Evolutionary conservation across 345 rosid genomes (phyloP).

Genomic region (Arabis hirsuta): DNA sequence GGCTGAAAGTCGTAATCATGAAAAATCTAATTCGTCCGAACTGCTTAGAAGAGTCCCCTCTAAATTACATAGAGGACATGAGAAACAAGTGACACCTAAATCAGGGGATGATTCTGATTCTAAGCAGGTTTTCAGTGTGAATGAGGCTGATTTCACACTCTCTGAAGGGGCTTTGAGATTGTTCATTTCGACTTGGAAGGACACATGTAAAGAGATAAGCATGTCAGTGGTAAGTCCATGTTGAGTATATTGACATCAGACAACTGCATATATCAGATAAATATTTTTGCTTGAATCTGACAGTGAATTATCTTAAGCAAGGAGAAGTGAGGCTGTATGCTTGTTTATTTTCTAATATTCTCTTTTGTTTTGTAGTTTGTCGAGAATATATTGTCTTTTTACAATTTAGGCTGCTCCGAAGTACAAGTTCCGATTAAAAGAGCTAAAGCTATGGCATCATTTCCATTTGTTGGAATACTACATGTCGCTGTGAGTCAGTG

Average conservation of each 20-base stretch:
- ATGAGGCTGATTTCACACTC: slow-evolving; percentile 58
- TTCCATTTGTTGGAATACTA: slow-evolving; percentile 67
- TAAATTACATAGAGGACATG: slow-evolving; percentile 49
- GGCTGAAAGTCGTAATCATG: slow-evolving; percentile 41
- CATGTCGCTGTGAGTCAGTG: slow-evolving; percentile 77
- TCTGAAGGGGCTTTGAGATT: slow-evolving; percentile 50
- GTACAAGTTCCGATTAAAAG: slow-evolving; percentile 29
- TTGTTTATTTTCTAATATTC: slow-evolving; percentile 26
- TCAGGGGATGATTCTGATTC: slow-evolving; percentile 41
- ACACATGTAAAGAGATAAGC: slow-evolving; percentile 63
- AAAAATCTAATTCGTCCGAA: slow-evolving; percentile 45
- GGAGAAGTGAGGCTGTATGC: slow-evolving; percentile 17
- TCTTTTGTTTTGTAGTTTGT: slow-evolving; percentile 57
- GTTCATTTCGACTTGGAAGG: slow-evolving; percentile 88
- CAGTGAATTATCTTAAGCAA: slow-evolving; percentile 1
- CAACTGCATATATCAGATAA: slow-evolving; percentile 8
- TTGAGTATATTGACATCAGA: slow-evolving; percentile 15
- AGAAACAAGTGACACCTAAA: slow-evolving; percentile 41
- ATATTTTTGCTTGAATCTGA: slow-evolving; percentile 12
- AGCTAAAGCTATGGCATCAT: slow-evolving; percentile 44
- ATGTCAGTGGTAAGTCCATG: slow-evolving; percentile 54
- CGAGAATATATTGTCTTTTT: slow-evolving; percentile 66
- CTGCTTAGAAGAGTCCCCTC: slow-evolving; percentile 38
- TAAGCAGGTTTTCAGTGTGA: slow-evolving; percentile 28
- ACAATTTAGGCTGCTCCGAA: slow-evolving; percentile 44